Conservation (phyloP, 2,329 filamentous ascomycete species). For the Periconia macrospinosa region DNA sequence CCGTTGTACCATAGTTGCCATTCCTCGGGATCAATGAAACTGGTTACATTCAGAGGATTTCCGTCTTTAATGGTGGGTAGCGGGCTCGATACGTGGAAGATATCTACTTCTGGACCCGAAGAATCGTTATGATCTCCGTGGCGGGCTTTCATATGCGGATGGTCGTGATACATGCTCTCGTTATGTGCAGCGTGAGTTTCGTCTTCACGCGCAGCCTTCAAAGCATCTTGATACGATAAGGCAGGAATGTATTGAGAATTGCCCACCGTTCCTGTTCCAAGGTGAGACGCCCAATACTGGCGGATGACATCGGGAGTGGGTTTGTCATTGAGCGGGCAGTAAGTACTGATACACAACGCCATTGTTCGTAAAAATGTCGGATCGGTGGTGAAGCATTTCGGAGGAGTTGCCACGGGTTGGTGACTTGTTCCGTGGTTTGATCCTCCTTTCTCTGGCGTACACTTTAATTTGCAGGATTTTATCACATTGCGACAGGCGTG, state of each 20-base stretch:
- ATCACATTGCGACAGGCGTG: slow-evolving; percentile 18
- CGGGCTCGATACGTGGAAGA: slow-evolving; percentile 4
- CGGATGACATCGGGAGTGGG: slow-evolving; percentile 12
- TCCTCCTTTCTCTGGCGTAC: slow-evolving; percentile 1
- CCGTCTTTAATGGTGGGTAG: slow-evolving; percentile 3
- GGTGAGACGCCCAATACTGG: slow-evolving; percentile 18
- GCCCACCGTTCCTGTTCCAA: slow-evolving; percentile 9
- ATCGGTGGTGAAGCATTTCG: slow-evolving; percentile 22
- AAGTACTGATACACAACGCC: slow-evolving; percentile 26
- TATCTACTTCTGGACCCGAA: neutral
- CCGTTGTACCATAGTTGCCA: slow-evolving; percentile 12
- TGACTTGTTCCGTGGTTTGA: slow-evolving; percentile 5
- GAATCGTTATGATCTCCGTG: neutral
- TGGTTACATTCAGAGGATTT: slow-evolving; percentile 4
- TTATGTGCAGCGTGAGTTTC: neutral
- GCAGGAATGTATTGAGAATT: slow-evolving; percentile 8
- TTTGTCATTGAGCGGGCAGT: slow-evolving; percentile 14
- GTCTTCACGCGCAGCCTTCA: slow-evolving; percentile 2
- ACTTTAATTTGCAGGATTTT: slow-evolving; percentile 5
- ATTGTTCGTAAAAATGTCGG: slow-evolving; percentile 24
- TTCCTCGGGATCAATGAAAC: slow-evolving; percentile 8
- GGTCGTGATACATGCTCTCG: neutral
- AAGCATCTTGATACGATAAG: slow-evolving; percentile 7
- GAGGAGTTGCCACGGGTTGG: slow-evolving; percentile 13
- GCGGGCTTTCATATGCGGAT: neutral